Evolutionary conservation across 2,329 filamentous ascomycete species (phyloP), one percentile per base, ranked within the genome.

Genomic region (Pseudocercospora crystallina): DNA sequence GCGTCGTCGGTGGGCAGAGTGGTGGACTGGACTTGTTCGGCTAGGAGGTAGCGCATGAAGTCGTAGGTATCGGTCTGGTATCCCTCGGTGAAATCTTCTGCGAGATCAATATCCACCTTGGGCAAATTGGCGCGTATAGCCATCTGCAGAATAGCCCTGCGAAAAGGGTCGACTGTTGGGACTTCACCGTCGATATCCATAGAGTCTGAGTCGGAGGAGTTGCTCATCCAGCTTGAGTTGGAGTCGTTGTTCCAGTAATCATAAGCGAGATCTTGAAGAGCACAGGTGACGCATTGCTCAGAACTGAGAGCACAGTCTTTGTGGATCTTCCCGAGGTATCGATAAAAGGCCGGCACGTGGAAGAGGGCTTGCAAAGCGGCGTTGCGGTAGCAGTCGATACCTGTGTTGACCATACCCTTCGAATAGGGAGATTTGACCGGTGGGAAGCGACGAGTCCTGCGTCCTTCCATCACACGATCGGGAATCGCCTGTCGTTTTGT

Each of bases 331-430:
- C 38, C 40, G 5, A 49, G 13, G 36, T 48, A 45, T 12, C 41
- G 29, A 15, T 43, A 52, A 44, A 57, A 57, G 2, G 36, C 48
- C 13, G 54, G 48, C 4, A 43, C 33, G 10, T 54, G 51, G 29
- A 57, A 47, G 2, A 54, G 30, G 26, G 39, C 42, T 41, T 54
- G 51, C 12, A 54, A 20, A 11, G 42, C 17, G 8, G 54, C 44
- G 20, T 40, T 51, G 1, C 52, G 36, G 42, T 54, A 54, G 43
- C 54, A 57, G 30, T 49, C 30, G 14, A 47, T 49, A 5, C 29
- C 41, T 2, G 31, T 14, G n/a, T 61, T 61, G 17, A 29, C 1
- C 4, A 59, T 35, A 13, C 56, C 54, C 41, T 55, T 55, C 12
- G 46, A 45, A 3, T n/a, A 14, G 3, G 49, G 45, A 3, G 9